Conservation (phyloP, 306 rosid genomes). For the Corylus heterophylla region DNA sequence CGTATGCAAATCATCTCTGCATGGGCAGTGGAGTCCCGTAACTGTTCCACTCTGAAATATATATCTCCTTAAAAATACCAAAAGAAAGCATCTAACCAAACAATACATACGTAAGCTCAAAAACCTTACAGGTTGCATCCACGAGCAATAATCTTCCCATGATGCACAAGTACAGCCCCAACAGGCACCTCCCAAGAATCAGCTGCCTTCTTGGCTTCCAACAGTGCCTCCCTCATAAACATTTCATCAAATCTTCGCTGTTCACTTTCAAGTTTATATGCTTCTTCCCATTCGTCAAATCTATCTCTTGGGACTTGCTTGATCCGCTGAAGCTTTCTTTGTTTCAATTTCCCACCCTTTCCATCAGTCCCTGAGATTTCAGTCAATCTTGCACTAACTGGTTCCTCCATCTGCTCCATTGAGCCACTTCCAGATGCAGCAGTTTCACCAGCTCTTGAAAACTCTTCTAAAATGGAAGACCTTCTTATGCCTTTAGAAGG, state of each 20-base stretch:
- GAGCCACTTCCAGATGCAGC: conserved; percentile 41
- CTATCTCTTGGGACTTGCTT: conserved; percentile 71
- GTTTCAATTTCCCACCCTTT: conserved; percentile 69
- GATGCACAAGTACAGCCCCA: conserved; percentile 90
- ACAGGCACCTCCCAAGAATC: conserved; percentile 99
- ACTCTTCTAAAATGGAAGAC: conserved; percentile 39
- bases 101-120: conserved; percentile 12
- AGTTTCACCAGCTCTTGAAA: conserved; percentile 27
- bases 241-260: conserved; percentile 71
- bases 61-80: conserved; percentile 27
- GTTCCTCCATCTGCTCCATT: conserved; percentile 40
- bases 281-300: conserved; percentile 97
- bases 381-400: conserved; percentile 32
- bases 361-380: conserved; percentile 49
- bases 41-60: conserved; percentile 80
- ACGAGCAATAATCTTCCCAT: conserved; percentile 88
- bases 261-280: conserved; percentile 63
- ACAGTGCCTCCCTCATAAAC: conserved; percentile 95
- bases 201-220: conserved; percentile 94
- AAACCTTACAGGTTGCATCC: conserved; percentile 86
- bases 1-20: conserved; percentile 96
- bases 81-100: conserved; percentile 10
- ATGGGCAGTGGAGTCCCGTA: conserved; percentile 96
- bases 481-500: conserved; percentile 28
- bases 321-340: conserved; percentile 70